Conservation (phyloP, 192 early-diverging fungal species). For the Rhizoclosmatium sp. region DNA sequence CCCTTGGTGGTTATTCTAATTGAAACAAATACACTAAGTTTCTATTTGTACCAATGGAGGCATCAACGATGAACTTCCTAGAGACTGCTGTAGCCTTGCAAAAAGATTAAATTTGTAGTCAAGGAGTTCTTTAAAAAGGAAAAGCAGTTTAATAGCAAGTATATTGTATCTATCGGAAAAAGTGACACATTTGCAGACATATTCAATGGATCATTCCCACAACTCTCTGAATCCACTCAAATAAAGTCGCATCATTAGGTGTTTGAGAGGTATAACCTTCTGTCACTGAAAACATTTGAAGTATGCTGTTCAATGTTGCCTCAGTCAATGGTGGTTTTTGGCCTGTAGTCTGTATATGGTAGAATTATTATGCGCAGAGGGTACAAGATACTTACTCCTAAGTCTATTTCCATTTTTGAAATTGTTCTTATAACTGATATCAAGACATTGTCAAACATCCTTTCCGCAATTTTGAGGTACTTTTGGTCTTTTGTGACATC, state of each 20-base stretch:
- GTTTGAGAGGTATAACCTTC: conserved; percentile 13
- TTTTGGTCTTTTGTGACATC: conserved; percentile 8
- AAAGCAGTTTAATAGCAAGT: not conserved
- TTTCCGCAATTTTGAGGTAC: conserved; percentile 1
- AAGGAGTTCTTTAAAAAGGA: too few species aligned
- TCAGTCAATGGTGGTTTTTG: conserved; percentile 5
- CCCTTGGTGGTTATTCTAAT: too few species aligned
- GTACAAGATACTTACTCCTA: not conserved
- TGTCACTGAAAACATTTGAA: conserved; percentile 12
- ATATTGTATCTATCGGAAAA: too few species aligned
- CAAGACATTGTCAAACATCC: not conserved
- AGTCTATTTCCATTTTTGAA: not conserved
- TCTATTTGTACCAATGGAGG: not conserved
- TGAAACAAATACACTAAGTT: too few species aligned
- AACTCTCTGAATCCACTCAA: conserved; percentile 24
- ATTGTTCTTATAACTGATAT: conserved; percentile 8
- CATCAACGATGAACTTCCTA: not conserved
- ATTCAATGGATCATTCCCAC: not conserved
- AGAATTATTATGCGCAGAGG: not conserved
- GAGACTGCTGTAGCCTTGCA: not conserved
- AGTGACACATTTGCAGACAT: not conserved
- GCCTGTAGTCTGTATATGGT: not conserved
- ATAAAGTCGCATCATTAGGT: not conserved
- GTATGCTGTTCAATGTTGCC: conserved; percentile 1
- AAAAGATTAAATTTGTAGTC: not conserved